Percentiles rank a stretch among this genome's conserved stretches.
These are phyloP conservation scores for Mortierella sp. DNA, from an alignment of 371 early-diverging fungal genomes.

Conservation along the genomic window DNA sequence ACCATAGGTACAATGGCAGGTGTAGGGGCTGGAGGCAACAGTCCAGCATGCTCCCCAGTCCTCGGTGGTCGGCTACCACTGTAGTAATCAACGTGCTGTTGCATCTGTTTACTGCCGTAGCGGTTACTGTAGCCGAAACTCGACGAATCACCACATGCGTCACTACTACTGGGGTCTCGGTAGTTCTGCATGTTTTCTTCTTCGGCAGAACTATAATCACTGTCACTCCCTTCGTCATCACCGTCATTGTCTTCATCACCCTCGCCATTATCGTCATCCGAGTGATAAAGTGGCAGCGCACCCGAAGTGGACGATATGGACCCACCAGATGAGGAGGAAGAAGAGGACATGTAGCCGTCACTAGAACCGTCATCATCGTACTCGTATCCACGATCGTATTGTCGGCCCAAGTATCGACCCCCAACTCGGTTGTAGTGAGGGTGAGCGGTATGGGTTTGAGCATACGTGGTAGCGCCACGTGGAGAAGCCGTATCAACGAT, in stretches of 20 bases:
- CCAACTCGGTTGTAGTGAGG: conserved; percentile 5
- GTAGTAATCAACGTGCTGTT: conserved; percentile 13
- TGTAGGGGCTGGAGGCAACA: conserved; percentile 20
- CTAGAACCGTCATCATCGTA: conserved; percentile 26
- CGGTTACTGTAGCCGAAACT: conserved; percentile 8
- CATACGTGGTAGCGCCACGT: conserved; percentile 3
- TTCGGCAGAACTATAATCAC: conserved; percentile 13
- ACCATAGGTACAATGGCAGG: conserved; percentile 35
- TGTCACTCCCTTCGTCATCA: conserved; percentile 16
- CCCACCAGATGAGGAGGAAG: conserved; percentile 15
- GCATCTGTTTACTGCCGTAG: background rate
- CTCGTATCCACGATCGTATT: conserved; percentile 16
- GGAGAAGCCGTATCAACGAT: background rate
- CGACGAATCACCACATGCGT: conserved; percentile 6
- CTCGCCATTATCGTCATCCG: conserved; percentile 20
- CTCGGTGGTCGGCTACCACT: conserved; percentile 6
- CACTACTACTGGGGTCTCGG: conserved; percentile 5
- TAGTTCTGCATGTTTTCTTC: conserved; percentile 12
- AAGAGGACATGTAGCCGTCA: conserved; percentile 36
- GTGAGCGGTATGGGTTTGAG: background rate
- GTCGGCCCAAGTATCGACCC: conserved; percentile 15
- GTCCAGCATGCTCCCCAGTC: conserved; percentile 16
- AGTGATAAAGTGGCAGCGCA: conserved; percentile 17
- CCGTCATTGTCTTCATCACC: conserved; percentile 17
- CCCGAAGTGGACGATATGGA: conserved; percentile 3